Base-by-base conservation (phyloP, 768 basidiomycete species). In the Crassisporium funariophilum region DNA sequence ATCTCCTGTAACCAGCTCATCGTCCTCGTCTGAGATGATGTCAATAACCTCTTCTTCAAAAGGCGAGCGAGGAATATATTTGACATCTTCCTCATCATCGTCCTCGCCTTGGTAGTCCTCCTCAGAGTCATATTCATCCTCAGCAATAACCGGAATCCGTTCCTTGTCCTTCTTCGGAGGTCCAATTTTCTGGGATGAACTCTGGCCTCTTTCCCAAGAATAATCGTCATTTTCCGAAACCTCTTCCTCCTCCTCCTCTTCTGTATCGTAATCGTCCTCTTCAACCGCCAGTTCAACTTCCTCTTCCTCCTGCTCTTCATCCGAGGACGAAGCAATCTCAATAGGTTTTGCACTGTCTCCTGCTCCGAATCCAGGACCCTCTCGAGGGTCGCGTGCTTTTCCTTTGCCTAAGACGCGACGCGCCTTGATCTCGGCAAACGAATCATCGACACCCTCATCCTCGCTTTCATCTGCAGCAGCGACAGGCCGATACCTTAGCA, bases 321-420 rank as follows among this genome's bases (percentile, higher is more conserved):
- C 66, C n/a, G 63, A 64, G 8, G 62, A 65, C 3, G 64, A 68
- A 11, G 59, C 36, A 21, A 78, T 70, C 50, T 78, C 75, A 41
- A 82, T 81, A 11, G 79, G 79, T 41, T 76, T 66, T 33, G 66
- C 51, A 34, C 65, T 64, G 41, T 49, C 57, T 13, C 64, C 71
- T 33, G 58, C 62, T 17, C 70, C 67, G 24, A 80, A 67, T 4
- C 81, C 80, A 34, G 81, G 77, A 5, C 81, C 83, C 54, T 84
- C 81, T 37, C 79, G 67, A 7, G 79, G 77, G 57, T 83, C 83
- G 40, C 83, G 75, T 41, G 73, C 77, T 58, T 85, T 86, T 22
- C 83, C 84, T 59, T 79, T 80, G 16, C 62, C 65, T 23, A 59
- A 44, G 16, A 55, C 63, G 38, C 76, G 75, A 49, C 79, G 75